These are phyloP conservation scores for Colletotrichum sp. DNA, from an alignment of 2,329 filamentous ascomycete species.

Conservation along the genomic window DNA sequence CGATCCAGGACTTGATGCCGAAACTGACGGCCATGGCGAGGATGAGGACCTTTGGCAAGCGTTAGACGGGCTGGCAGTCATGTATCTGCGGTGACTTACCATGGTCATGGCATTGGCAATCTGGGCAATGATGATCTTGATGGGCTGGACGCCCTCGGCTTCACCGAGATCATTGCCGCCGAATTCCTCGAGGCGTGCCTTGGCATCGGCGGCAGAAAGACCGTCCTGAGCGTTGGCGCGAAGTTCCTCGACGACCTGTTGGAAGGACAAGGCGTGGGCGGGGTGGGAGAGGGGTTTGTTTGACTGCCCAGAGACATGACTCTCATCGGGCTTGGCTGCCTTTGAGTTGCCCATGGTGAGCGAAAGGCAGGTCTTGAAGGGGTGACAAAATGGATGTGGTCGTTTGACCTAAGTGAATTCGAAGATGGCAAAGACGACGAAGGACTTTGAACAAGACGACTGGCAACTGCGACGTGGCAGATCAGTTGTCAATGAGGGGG, in stretches of 20 bases:
- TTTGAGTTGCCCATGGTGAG: background rate
- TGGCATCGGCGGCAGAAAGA: slow-evolving; percentile 54
- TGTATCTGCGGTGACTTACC: slow-evolving; percentile 26
- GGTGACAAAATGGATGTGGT: background rate
- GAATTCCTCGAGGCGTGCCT: slow-evolving; percentile 56
- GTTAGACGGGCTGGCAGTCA: fast-evolving
- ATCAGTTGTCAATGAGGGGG: background rate
- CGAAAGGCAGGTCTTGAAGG: fast-evolving
- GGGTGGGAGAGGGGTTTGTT: slow-evolving; percentile 56
- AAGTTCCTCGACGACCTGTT: slow-evolving; percentile 55
- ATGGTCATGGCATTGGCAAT: slow-evolving; percentile 71
- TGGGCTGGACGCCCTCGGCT: slow-evolving; percentile 56
- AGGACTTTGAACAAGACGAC: background rate
- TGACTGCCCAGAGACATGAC: slow-evolving; percentile 38
- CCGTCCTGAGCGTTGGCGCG: slow-evolving; percentile 59
- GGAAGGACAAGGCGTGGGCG: slow-evolving; percentile 59
- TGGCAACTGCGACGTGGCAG: background rate
- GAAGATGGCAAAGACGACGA: background rate
- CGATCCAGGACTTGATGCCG: slow-evolving; percentile 56
- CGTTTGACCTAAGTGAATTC: background rate
- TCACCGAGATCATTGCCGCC: slow-evolving; percentile 66
- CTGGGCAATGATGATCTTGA: slow-evolving; percentile 65
- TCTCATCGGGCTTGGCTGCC: slow-evolving; percentile 1
- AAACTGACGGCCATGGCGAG: slow-evolving; percentile 58
- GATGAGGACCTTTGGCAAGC: slow-evolving; percentile 38